phyloP scores from a whole-genome alignment of 805 yeast species.

The Blastobotrys peoriensis region DNA sequence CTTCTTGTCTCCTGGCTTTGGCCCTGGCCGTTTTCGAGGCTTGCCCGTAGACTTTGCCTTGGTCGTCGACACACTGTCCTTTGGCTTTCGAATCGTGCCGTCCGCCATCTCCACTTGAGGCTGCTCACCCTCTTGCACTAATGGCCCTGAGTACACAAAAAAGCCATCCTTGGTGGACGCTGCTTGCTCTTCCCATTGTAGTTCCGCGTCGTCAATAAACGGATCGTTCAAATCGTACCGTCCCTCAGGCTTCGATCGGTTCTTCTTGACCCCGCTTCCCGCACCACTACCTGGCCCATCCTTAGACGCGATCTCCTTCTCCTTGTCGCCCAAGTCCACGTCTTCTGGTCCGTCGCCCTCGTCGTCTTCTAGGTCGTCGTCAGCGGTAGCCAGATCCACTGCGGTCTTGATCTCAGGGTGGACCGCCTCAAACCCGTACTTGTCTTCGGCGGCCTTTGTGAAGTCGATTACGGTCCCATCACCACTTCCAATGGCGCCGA shows the following conservation, averaged over 20 bases:
- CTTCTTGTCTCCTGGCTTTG: not conserved
- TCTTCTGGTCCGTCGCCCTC: constrained; percentile 35
- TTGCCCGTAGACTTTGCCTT: not conserved
- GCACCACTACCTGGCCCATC: not conserved
- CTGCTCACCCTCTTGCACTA: constrained; percentile 38
- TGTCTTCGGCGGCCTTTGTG: constrained; percentile 67
- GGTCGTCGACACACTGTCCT: constrained; percentile 4
- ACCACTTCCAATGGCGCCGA: constrained; percentile 12
- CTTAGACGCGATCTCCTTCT: not conserved
- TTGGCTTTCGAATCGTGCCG: constrained; percentile 33
- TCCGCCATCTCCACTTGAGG: constrained; percentile 43
- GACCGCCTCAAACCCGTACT: constrained; percentile 70
- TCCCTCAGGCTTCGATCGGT: constrained; percentile 70
- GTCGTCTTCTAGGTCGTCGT: constrained; percentile 42
- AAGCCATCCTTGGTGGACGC: constrained; percentile 93
- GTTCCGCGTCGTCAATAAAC: constrained; percentile 90
- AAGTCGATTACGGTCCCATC: constrained; percentile 52
- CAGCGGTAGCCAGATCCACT: constrained; percentile 43
- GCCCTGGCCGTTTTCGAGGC: not conserved
- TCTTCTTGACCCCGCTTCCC: constrained; percentile 24
- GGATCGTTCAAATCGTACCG: constrained; percentile 92
- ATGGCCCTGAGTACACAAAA: constrained; percentile 90
- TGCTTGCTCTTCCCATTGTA: constrained; percentile 88
- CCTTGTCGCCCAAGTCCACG: constrained; percentile 21
- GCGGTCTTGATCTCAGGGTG: constrained; percentile 59